Conservation (phyloP, 1,284 basidiomycete species). For the Malassezia vespertilionis region DNA sequence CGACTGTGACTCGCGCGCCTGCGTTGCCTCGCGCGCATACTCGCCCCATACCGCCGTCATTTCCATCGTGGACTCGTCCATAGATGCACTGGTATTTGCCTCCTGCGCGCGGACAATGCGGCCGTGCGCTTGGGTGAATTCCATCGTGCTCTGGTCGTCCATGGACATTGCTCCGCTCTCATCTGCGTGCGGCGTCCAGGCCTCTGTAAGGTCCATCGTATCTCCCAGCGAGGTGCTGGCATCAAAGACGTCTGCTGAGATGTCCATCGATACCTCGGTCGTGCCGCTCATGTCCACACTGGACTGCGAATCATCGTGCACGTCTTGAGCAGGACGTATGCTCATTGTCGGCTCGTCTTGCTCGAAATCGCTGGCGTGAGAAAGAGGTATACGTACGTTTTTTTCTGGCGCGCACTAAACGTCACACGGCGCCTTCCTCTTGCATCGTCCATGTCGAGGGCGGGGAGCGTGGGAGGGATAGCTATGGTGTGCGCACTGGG, state of each 20-base stretch:
- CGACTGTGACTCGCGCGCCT: conserved; percentile 20
- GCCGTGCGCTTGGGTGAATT: conserved; percentile 20
- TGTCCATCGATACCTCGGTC: conserved; percentile 7
- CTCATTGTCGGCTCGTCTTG: conserved; percentile 29
- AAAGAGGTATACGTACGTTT: conserved; percentile 7
- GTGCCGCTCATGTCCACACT: conserved; percentile 1
- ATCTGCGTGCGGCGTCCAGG: neutral
- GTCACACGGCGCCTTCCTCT: conserved; percentile 22
- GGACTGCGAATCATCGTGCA: conserved; percentile 8
- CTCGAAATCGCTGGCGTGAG: conserved; percentile 16
- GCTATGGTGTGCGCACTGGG: conserved; percentile 7
- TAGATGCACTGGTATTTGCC: neutral
- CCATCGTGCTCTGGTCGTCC: neutral
- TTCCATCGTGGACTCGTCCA: conserved; percentile 22
- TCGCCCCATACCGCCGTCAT: conserved; percentile 28
- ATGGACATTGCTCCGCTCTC: no score
- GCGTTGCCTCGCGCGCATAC: conserved; percentile 17
- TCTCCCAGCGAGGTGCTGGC: neutral
- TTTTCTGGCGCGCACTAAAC: conserved; percentile 17
- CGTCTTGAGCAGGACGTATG: conserved; percentile 17
- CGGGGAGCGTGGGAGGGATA: neutral
- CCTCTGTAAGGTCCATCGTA: conserved; percentile 17
- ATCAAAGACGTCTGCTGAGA: conserved; percentile 2
- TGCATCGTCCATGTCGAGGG: neutral
- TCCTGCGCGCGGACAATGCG: neutral